Percentiles rank a stretch among this genome's conserved stretches.
Evolutionary conservation across 2,329 filamentous ascomycete genomes (phyloP).

Genomic region (Penicillium sp.): DNA sequence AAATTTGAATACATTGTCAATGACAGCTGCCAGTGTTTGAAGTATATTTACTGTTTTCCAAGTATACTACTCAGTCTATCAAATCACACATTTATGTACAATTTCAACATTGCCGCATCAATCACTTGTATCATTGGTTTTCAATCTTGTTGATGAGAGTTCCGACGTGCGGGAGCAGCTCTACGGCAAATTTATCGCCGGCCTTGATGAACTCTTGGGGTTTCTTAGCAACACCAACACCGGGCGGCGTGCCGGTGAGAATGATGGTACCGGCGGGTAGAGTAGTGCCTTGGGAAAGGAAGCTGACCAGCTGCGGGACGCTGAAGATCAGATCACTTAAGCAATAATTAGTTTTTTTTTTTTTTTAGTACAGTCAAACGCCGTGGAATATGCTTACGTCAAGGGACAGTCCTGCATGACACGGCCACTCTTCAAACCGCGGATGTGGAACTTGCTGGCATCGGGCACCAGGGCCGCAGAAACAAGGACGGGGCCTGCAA

Average conservation of each 20-base stretch:
- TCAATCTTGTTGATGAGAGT: conserved; percentile 49
- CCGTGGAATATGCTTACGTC: conserved; percentile 31
- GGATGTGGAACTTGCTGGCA: conserved; percentile 33
- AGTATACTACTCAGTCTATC: not conserved
- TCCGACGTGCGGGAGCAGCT: conserved; percentile 50
- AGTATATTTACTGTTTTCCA: not conserved
- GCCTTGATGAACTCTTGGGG: conserved; percentile 45
- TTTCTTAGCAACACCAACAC: conserved; percentile 41
- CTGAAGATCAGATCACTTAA: conserved; percentile 55
- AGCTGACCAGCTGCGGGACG: conserved; percentile 46
- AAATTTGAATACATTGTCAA: not conserved
- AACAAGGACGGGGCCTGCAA: conserved; percentile 51
- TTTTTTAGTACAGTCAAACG: no score
- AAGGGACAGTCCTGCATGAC: conserved; percentile 51
- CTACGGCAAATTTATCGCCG: conserved; percentile 50
- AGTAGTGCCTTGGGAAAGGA: conserved; percentile 43
- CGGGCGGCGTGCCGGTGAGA: conserved; percentile 45
- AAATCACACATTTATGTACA: not conserved
- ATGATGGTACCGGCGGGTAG: conserved; percentile 44
- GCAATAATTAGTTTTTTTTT: conserved; percentile 16
- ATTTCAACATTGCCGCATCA: not conserved
- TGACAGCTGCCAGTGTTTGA: not conserved
- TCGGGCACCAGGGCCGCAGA: conserved; percentile 37
- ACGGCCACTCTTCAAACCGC: conserved; percentile 49
- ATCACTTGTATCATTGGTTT: conserved; percentile 22